phyloP scores from a whole-genome alignment of 2,329 filamentous ascomycete species.

The Pseudonectria buxi region DNA sequence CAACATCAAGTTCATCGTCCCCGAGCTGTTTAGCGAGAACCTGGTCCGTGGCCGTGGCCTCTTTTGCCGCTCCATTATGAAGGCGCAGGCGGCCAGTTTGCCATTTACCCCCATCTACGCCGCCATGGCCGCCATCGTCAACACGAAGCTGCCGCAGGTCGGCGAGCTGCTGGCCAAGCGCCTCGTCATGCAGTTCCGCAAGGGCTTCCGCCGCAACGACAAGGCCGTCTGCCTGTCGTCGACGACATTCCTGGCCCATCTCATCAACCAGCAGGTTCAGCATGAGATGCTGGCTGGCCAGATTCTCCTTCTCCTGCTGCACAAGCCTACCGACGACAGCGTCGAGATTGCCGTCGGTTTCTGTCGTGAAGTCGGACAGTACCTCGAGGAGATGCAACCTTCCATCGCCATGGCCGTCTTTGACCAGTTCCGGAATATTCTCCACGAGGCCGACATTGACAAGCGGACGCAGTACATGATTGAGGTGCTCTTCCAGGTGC shows the following conservation, averaged over 20 bases:
- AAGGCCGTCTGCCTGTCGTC: slow-evolving; percentile 91
- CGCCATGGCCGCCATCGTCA: slow-evolving; percentile 92
- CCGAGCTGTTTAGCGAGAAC: slow-evolving; percentile 93
- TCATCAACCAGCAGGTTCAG: slow-evolving; percentile 93
- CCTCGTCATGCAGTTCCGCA: slow-evolving; percentile 85
- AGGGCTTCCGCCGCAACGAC: slow-evolving; percentile 93
- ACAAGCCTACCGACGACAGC: slow-evolving; percentile 94
- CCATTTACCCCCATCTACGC: slow-evolving; percentile 96
- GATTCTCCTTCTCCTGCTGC: slow-evolving; percentile 82
- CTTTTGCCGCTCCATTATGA: slow-evolving; percentile 96
- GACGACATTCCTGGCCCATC: slow-evolving; percentile 88
- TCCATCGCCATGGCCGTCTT: slow-evolving; percentile 85
- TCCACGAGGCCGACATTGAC: slow-evolving; percentile 95
- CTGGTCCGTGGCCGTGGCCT: slow-evolving; percentile 82
- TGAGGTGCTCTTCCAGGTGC: slow-evolving; percentile 91
- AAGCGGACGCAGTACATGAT: slow-evolving; percentile 99
- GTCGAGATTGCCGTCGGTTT: slow-evolving; percentile 96
- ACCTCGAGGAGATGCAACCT: slow-evolving; percentile 90
- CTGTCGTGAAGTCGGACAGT: slow-evolving; percentile 86
- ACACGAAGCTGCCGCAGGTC: slow-evolving; percentile 92
- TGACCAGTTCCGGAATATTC: slow-evolving; percentile 89
- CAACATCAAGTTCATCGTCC: slow-evolving; percentile 96
- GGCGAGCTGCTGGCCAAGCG: slow-evolving; percentile 84
- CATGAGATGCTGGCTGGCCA: slow-evolving; percentile 91
- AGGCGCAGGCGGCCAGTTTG: slow-evolving; percentile 90